Conservation (phyloP, 2,329 filamentous ascomycete species). For the Dendrostoma leiphaemia region DNA sequence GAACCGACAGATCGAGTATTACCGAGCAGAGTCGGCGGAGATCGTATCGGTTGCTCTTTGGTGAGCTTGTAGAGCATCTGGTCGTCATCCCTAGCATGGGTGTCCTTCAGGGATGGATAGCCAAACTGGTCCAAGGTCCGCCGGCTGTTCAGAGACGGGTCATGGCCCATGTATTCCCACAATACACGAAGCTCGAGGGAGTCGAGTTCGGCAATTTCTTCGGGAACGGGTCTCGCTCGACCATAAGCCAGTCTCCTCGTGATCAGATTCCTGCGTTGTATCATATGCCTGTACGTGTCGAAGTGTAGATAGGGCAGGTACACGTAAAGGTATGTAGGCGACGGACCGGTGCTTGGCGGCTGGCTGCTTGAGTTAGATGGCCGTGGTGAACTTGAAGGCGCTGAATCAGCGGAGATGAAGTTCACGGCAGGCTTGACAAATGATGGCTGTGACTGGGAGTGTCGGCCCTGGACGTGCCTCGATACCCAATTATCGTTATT, state of each 20-base stretch:
- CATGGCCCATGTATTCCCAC: conserved; percentile 61
- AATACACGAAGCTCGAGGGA: conserved; percentile 59
- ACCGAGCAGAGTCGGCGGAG: conserved; percentile 11
- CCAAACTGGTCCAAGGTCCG: conserved; percentile 64
- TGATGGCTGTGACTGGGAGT: conserved; percentile 36
- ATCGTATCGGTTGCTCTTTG: conserved; percentile 38
- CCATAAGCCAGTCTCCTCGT: conserved; percentile 50
- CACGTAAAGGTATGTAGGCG: conserved; percentile 41
- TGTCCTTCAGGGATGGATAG: conserved; percentile 60
- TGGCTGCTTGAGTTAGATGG: conserved; percentile 17
- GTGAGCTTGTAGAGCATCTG: conserved; percentile 68
- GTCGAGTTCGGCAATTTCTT: conserved; percentile 50
- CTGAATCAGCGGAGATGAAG: conserved; percentile 31
- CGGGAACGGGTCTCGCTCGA: conserved; percentile 53
- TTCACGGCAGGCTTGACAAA: conserved; percentile 38
- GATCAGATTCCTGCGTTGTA: conserved; percentile 55
- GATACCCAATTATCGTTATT: conserved; percentile 41
- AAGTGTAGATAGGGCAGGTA: conserved; percentile 63
- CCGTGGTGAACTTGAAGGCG: conserved; percentile 24
- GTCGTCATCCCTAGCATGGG: conserved; percentile 59
- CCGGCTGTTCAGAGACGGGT: conserved; percentile 60
- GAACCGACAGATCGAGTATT: neutral
- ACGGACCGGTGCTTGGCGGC: conserved; percentile 1
- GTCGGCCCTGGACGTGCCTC: conserved; percentile 38
- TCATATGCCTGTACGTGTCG: conserved; percentile 59